A percentile compares a stretch with the other conserved stretches of the same genome.
Conservation (phyloP, 768 basidiomycete genomes). For the Serpula lacrymans region DNA sequence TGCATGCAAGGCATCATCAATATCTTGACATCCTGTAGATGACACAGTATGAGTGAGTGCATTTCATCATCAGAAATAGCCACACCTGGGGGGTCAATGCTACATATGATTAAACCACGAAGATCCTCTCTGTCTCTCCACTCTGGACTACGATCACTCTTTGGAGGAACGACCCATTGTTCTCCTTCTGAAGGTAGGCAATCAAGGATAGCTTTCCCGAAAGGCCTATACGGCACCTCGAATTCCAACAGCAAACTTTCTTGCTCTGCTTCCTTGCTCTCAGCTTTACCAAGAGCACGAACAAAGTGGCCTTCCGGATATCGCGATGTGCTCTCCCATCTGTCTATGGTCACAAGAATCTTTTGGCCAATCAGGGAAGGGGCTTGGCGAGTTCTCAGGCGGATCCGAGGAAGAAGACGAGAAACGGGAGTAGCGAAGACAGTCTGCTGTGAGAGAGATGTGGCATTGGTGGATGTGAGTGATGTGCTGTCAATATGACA, state of each 20-base stretch:
- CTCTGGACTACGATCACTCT: constrained; percentile 42
- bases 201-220: constrained; percentile 91
- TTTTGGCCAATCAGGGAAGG: constrained; percentile 87
- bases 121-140: constrained; percentile 91
- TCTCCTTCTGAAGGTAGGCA: constrained; percentile 91
- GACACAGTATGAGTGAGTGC: constrained; percentile 8
- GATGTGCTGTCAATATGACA: constrained; percentile 94
- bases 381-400: constrained; percentile 92
- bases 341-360: constrained; percentile 92
- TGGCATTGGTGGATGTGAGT: constrained; percentile 70
- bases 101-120: constrained; percentile 82
- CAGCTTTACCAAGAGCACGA: constrained; percentile 83
- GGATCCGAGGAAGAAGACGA: constrained; percentile 84
- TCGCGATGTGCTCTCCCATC: constrained; percentile 82
- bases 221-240: constrained; percentile 94
- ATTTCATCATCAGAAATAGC: background rate
- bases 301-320: constrained; percentile 99
- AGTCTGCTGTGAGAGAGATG: constrained; percentile 82
- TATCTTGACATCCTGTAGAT: constrained; percentile 87
- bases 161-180: constrained; percentile 87
- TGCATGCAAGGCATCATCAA: constrained; percentile 96
- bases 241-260: constrained; percentile 92
- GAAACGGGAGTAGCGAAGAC: constrained; percentile 95
- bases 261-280: constrained; percentile 94
- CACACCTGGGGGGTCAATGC: constrained; percentile 93